Base-by-base conservation (phyloP, 2,329 filamentous ascomycete genomes). In the Penicillium hesseltinei region DNA sequence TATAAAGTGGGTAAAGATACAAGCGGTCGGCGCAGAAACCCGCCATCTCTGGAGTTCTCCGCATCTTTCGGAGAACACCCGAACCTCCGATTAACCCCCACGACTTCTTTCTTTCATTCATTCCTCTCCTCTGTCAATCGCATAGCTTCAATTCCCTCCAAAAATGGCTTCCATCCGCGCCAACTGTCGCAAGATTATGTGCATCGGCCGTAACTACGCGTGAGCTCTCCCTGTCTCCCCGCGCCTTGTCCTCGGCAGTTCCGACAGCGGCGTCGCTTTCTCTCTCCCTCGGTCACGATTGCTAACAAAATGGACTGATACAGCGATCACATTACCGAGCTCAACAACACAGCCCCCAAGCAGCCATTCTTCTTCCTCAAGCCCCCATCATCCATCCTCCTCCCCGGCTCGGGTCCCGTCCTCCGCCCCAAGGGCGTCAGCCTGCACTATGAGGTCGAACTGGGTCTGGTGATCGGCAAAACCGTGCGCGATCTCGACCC, bases 281-380 rank as follows among this genome's bases (percentile, higher is more conserved):
- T 38, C 25, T 6, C n/a, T 25, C 38, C 10, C 19, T 42, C 13
- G 17, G 25, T 25, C 33, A 47, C 17, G 53, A 46, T 53, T 35
- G 44, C 49, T 57, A 39, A 57, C 36, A 35, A 8, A n/a, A 36
- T 39, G 35, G 23, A 48, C 31, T 64, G 43, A 54, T 44, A 40
- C 36, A 94, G 91, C 69, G 94, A 96, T 76, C 94, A 99, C 78
- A 89, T 97, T 72, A 85, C 88, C 62, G 94, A 99, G 80, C 84
- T 99, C 66, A 92, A 92, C 77, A 96, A 88, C 76, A 82, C 83
- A 59, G 86, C 87, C 64, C 94, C 94, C 50, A 95, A 94, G 75
- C 92, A 97, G 77, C 94, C 94, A 27, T 97, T 99, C 80, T 99
- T 97, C 87, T 99, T 99, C 83, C 85, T 97, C 67, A 99, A 99